Evolutionary conservation across 2,329 filamentous ascomycete genomes (phyloP), one percentile per base, ranked within the genome.

Genomic region (Paradendryphiella salina): DNA sequence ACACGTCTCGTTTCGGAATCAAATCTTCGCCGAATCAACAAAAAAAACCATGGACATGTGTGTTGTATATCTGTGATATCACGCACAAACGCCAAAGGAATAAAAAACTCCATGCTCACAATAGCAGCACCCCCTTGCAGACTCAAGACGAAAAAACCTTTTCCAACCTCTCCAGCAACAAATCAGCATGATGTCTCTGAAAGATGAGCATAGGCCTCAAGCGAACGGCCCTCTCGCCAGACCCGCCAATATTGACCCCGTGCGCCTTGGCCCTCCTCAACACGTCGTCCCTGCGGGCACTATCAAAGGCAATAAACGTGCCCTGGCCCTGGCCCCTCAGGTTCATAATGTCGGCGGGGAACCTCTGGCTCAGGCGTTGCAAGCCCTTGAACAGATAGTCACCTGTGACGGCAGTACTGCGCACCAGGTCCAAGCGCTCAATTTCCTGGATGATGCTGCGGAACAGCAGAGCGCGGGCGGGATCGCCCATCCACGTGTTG

Each of bases 401-500:
- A 54, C 91, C 91, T 11, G 90, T 87, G 50, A 77, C 76, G 29
- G 89, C 88, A 2, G 92, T 96, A 75, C 90, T 81, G 69, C 84
- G 79, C 43, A 96, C 89, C n/a, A 96, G 82, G 65, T 87, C 83
- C 50, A 89, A 79, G 42, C 84, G 79, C 74, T 90, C 79, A 49
- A 96, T 86, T 77, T 96, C 90, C 51, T 88, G 76, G 69, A 93
- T 83, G 76, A 96, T 96, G 67, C 85, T 87, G 57, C 88, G 85
- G 86, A 95, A 96, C 60, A 96, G 81, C 53, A 96, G 78, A 13
- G 88, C 90, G 53, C 90, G 86, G 11, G 88, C 86, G 13, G 91
- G 91, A 77, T 96, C 91, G 66, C 91, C 91, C 87, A 96, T 95
- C 91, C 91, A 96, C 40, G 90, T 96, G 81, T 96, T 96, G 82